Base-by-base conservation (phyloP, 2,329 filamentous ascomycete species). In the Fusarium nisikadoi region DNA sequence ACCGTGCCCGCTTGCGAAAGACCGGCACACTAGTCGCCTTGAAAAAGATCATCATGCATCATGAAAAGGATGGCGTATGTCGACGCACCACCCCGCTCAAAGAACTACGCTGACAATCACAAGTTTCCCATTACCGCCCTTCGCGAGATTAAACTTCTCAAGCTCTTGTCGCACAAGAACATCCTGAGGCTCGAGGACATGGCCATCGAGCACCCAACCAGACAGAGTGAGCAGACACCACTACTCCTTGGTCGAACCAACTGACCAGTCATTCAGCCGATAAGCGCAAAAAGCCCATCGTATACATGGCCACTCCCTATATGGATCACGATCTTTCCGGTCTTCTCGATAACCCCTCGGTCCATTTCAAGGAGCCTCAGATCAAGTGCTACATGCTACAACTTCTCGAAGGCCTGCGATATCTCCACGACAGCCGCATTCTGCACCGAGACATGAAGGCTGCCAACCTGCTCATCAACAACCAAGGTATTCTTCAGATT, bases 241-340 rank as follows among this genome's bases (percentile, higher is more conserved):
- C 41, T 38, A 16, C 20, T 29, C 54, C 10, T 36, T 17, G 11
- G 16, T 49, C 33, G 4, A 20, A n/a, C 14, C 29, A 43, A 42
- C 76, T 75, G 20, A 76, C 54, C 19, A 49, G 9, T 12, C 11
- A 14, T 35, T n/a, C 77, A 91, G 90, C 89, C 76, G 93, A 95
- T 80, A 93, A 94, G 81, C 89, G 92, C 75, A 94, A 93, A 81
- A 90, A 92, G 66, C 91, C 92, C 7, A 95, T 95, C 75, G 94
- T 99, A 86, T 98, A 98, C 83, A 99, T 99, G 96, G 95, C 97
- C 56, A 98, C 92, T 47, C 96, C 95, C 11, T 99, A 99, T 82
- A 98, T 98, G 94, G 95, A 98, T 77, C 96, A 99, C 83, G 96
- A 99, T 83, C 88, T 99, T n/a, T 97, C 95, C 13, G 96, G 96